A percentile compares a stretch with the other conserved stretches of the same genome.
phyloP scores from a whole-genome alignment of 2,329 filamentous ascomycete genomes.

The Calonectria leucothoes region DNA sequence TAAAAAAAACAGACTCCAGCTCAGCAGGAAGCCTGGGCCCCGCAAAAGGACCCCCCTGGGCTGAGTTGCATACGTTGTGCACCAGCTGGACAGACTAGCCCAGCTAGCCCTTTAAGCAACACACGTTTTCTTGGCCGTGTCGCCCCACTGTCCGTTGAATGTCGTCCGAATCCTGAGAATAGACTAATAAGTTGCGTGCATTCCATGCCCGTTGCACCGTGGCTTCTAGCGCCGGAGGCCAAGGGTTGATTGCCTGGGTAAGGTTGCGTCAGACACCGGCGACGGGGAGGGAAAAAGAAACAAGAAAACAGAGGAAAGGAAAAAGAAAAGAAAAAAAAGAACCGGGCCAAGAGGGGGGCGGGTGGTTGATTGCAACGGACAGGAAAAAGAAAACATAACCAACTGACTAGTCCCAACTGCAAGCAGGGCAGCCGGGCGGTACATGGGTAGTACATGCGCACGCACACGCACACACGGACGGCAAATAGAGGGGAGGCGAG shows the following conservation, averaged over 20 bases:
- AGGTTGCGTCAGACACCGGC: conserved; percentile 24
- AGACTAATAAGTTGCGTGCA: conserved; percentile 5
- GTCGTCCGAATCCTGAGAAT: not conserved
- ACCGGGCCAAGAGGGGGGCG: not conserved
- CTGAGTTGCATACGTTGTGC: not conserved
- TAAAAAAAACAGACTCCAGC: conserved; percentile 8
- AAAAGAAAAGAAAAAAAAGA: conserved; percentile 8
- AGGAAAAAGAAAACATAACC: conserved; percentile 19
- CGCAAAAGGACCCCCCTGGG: not conserved
- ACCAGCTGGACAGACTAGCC: conserved; percentile 5
- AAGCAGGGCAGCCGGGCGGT: conserved; percentile 4
- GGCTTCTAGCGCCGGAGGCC: conserved; percentile 1
- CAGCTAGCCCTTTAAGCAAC: not conserved
- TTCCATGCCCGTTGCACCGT: not conserved
- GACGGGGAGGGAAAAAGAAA: conserved; percentile 6
- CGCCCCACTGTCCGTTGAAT: not conserved
- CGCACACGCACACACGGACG: not conserved
- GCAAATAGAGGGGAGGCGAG: not conserved
- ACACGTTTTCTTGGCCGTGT: not conserved
- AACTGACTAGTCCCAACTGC: not conserved
- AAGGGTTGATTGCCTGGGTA: conserved; percentile 8
- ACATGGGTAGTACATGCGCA: not conserved
- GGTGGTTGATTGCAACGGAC: not conserved
- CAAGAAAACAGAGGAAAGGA: conserved; percentile 14
- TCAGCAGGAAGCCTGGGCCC: conserved; percentile 10